Percentiles rank a stretch among this genome's conserved stretches.
phyloP scores from a whole-genome alignment of 371 early-diverging fungal species.

The Nematocida homosporus region DNA sequence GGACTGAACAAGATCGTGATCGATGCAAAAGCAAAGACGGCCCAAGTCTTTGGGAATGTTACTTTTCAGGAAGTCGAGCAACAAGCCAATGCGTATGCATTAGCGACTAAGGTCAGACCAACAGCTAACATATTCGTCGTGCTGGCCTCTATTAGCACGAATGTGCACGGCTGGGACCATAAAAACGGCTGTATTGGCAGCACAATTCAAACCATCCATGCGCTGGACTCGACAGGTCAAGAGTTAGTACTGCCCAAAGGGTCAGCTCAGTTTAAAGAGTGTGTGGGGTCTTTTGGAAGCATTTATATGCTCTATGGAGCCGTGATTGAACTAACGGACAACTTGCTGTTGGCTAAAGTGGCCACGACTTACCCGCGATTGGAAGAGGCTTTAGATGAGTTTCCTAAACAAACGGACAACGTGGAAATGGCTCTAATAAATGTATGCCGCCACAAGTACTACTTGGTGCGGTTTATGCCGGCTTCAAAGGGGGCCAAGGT shows the following conservation, averaged over 20 bases:
- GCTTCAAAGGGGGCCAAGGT: background rate
- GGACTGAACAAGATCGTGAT: background rate
- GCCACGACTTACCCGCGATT: background rate
- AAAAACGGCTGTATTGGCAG: background rate
- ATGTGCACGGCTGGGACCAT: background rate
- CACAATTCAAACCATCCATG: background rate
- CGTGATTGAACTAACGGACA: conserved; percentile 1
- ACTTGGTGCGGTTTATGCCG: background rate
- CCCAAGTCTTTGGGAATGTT: background rate
- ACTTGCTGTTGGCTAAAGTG: background rate
- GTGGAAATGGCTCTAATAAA: background rate
- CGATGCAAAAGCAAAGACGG: background rate
- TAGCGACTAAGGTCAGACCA: background rate
- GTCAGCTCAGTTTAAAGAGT: background rate
- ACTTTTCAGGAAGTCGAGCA: background rate
- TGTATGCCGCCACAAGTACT: background rate
- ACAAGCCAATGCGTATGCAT: background rate
- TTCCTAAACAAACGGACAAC: background rate
- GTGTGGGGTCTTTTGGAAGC: background rate
- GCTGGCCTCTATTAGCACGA: background rate
- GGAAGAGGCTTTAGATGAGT: background rate
- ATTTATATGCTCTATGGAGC: background rate
- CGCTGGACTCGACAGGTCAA: background rate
- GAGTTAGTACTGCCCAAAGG: background rate
- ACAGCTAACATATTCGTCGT: background rate